Base-by-base conservation (phyloP, 305 asterid species). In the Fraxinus sp. region DNA sequence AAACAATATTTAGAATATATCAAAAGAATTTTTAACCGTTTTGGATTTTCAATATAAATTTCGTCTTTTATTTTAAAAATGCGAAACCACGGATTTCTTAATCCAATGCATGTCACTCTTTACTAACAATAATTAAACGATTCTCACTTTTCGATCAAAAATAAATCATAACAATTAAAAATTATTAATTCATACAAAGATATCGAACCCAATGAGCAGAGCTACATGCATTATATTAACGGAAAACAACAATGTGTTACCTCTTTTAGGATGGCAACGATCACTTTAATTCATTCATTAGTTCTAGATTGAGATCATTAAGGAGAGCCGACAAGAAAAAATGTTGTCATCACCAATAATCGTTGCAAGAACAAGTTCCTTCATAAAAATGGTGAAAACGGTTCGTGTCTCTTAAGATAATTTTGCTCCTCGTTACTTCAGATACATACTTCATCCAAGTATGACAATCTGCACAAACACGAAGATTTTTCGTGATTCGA, bases 401-500 rank as follows among this genome's bases (percentile, higher is more conserved):
- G 59, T 89, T 88, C 4, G 89, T 88, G 80, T 90, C 93, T 84
- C 93, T 88, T 78, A 86, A 77, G 36, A 87, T 73, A 20, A 91
- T 87, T 82, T 77, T 86, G 72, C 91, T 85, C 66, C 36, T n/a
- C 2, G 86, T 84, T 41, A 86, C 82, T 76, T 55, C 32, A 0
- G 92, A 88, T 10, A 82, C 92, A 75, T 59, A 79, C 86, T 88
- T 85, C 92, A 90, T 88, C 90, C 92, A 92, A 81, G 85, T 77
- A 86, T 86, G 94, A 82, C 92, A 92, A 85, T 89, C 95, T 7
- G 82, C 87, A 87, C 93, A 91, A 72, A 91, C 89, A 46, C 89
- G 92, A 78, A 89, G 86, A 84, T 90, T 92, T 84, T 90, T 92
- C 1, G 88, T 83, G 80, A 90, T 88, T 74, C 92, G 84, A 77